Base-by-base conservation (phyloP, 1,284 basidiomycete genomes). In the Papiliotrema flavescens region DNA sequence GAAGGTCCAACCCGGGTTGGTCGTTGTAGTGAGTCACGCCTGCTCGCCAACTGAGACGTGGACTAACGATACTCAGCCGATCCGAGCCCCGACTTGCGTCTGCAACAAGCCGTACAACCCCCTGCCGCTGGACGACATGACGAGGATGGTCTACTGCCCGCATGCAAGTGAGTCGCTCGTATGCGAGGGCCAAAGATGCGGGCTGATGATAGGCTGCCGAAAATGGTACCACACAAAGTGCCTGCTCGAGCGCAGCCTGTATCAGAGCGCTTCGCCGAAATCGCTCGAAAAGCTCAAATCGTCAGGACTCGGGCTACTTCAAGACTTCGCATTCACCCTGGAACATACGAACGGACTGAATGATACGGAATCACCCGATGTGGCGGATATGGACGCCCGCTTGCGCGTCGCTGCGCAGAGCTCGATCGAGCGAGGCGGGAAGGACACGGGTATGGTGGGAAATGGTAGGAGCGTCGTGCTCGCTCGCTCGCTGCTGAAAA, bases 221-320 rank as follows among this genome's bases (percentile, higher is more conserved):
- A 54, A 52, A 54, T 66, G 64, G 64, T 63, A 55, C 36, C 64
- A 66, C 40, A 39, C 55, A 19, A 51, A 49, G 6, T 66, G 64
- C 43, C 49, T 66, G 28, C 46, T 55, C 11, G 42, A 43, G 8
- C 17, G n/a, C 5, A 7, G 7, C 39, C 39, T 40, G 6, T 17
- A 22, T 15, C 5, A 40, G 17, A 24, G 23, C 14, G 7, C n/a
- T 9, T 17, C 47, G 14, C 22, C 22, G 1, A 20, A 24, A 24
- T 26, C 40, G 2, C 46, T 62, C 23, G 42, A 7, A 15, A 20
- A 26, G 23, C n/a, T 44, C 42, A 15, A 15, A 6, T 6, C 42
- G 23, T 44, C 42, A 5, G 42, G 39, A 22, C 39, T 40, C 6
- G 6, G 17, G 39, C 39, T 40, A 7, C 17, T 40, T 5, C 28